Evolutionary conservation across 2,329 filamentous ascomycete species (phyloP).

Genomic region (Fusarium nisikadoi): DNA sequence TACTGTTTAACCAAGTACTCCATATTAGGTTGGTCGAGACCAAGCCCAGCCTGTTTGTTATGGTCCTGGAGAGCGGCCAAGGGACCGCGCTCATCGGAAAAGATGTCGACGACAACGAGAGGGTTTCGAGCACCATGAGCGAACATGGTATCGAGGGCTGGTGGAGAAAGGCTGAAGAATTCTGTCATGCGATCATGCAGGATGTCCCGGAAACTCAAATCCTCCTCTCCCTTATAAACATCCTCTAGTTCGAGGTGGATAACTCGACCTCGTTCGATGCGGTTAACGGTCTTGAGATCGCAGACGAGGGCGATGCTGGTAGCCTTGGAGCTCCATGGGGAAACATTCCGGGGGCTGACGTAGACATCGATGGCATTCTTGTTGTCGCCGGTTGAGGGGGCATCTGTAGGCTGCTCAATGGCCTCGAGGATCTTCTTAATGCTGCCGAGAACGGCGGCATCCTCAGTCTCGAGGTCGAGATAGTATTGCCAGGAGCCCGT

Average conservation of each 20-base stretch:
- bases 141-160: constrained; percentile 82
- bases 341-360: constrained; percentile 85
- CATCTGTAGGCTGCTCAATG: constrained; percentile 44
- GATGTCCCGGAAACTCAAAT: constrained; percentile 70
- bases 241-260: constrained; percentile 74
- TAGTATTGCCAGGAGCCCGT: constrained; percentile 73
- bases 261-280: constrained; percentile 88
- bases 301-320: constrained; percentile 95
- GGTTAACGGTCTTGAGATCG: constrained; percentile 76
- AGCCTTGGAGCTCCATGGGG: constrained; percentile 97
- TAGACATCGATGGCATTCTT: constrained; percentile 69
- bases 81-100: constrained; percentile 71
- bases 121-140: constrained; percentile 70
- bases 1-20: constrained; percentile 84
- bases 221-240: constrained; percentile 55
- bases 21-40: constrained; percentile 88
- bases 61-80: constrained; percentile 80
- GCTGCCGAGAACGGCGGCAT: constrained; percentile 53
- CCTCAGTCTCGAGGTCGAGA: constrained; percentile 64
- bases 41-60: constrained; percentile 85
- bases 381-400: constrained; percentile 50
- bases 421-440: constrained; percentile 59
- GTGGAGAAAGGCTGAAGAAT: constrained; percentile 73
- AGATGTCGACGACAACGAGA: constrained; percentile 80
- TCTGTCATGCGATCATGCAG: constrained; percentile 98